Base-by-base conservation (phyloP, 2,329 filamentous ascomycete species). In the Dryadomyces sulphureus region DNA sequence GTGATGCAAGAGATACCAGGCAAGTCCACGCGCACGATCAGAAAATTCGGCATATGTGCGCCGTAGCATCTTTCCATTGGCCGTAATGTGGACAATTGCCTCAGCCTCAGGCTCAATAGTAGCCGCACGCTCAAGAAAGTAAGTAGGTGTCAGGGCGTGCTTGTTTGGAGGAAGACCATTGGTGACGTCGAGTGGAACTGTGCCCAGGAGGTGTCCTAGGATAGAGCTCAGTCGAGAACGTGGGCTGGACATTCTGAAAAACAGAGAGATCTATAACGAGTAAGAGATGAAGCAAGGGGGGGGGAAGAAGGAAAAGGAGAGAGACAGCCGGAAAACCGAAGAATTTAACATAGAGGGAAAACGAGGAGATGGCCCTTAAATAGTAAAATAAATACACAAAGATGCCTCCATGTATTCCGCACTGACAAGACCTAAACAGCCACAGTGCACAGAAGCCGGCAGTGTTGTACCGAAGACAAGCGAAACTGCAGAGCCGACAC, bases 51-150 rank as follows among this genome's bases (percentile, higher is more conserved):
- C 68, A 60, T 98, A 98, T 3, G 76, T 81, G 48, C 89, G 77
- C 30, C 83, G 76, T 30, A 96, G 65, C 22, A 81, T 67, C 55
- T 79, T 75, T 55, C 79, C 76, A 62, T 92, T 89, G 50, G 81
- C 72, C 0, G 88, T 94, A 46, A 87, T 68, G 63, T 96, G 90
- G 58, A 88, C 81, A 57, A 95, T 84, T 32, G 89, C 90, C 54
- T 81, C 73, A 12, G 84, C 86, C 57, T 89, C 69, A 6, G 90
- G 90, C 63, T 95, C 90, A 56, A 96, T 92, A 40, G 76, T 70
- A 7, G 89, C 89, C 17, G 90, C 88, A 45, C 90, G 81, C 53
- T 85, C 83, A 20, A 56, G 69, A 60, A 94, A 95, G 62, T 79
- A 81, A 3, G 89, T 94, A 0, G 90, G 90, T 1, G 86, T 89